Base-by-base conservation (phyloP, 352 stramenopile genomes). In the Pythium periplocum region DNA sequence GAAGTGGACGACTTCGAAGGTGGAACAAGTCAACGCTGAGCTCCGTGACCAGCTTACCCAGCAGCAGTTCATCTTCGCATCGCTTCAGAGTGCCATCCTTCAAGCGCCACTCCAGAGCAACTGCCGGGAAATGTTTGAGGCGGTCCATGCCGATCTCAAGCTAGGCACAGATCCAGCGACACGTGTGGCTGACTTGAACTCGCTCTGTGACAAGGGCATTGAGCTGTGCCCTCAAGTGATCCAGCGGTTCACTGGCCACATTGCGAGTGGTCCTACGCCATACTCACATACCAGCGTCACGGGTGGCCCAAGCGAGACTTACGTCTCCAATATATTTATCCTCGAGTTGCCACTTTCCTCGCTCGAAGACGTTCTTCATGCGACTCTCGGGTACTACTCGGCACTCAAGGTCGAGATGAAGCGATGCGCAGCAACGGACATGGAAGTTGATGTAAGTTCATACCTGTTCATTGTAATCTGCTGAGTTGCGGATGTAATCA, bases 241-340 rank as follows among this genome's bases (percentile, higher is more conserved):
- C 44, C 51, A 63, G 32, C 67, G 63, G 3, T 85, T 87, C 47
- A 53, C 70, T 6, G 37, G 51, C 34, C 54, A 63, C 38, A 75
- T 63, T 41, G 66, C 49, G n/a, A 54, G 38, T 59, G 60, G n/a
- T 58, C 60, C 35, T 66, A 73, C 64, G 45, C 72, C 75, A 11
- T 84, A 81, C 34, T 75, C 71, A 12, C 73, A 87, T 62, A 78
- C 69, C 45, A 83, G 72, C 49, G 66, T 87, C 63, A 85, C 82
- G 50, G 72, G 67, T 17, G 73, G 80, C 31, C 61, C 62, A 2
- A 58, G 61, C 30, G 64, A 62, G 50, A 85, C 76, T 26, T 83
- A 69, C 57, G 55, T 78, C 48, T 77, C 71, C 12, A 87, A 73
- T 51, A 61, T 85, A 12, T 53, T 85, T 45, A 59, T 81, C 9